These are phyloP conservation scores for Annulohypoxylon nitens DNA, from an alignment of 495 filamentous ascomycete genomes.

Conservation along the genomic window DNA sequence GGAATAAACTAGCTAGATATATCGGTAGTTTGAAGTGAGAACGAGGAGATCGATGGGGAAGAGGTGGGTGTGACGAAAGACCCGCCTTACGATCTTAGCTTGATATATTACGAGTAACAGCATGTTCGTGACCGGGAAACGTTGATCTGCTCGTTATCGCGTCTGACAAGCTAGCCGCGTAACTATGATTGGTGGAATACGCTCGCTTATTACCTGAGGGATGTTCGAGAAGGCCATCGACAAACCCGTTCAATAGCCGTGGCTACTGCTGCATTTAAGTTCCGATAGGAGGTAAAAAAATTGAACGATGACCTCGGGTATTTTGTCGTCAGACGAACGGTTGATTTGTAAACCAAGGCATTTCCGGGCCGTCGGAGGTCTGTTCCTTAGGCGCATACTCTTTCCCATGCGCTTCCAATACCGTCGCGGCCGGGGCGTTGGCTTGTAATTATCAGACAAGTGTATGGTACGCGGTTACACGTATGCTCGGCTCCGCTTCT, in stretches of 20 bases:
- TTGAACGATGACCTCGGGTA: conserved; percentile 18
- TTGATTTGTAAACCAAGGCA: conserved; percentile 33
- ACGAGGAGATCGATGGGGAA: not conserved
- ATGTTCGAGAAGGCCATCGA: conserved; percentile 10
- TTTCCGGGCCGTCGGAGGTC: conserved; percentile 25
- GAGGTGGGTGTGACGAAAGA: not conserved
- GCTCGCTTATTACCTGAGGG: conserved; percentile 19
- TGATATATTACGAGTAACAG: conserved; percentile 9
- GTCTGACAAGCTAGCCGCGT: conserved; percentile 9
- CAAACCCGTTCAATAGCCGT: conserved; percentile 13
- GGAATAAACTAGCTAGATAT: not conserved
- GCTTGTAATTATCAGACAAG: conserved; percentile 17
- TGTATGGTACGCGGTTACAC: conserved; percentile 39
- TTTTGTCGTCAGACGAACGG: conserved; percentile 5
- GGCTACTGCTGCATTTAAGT: not conserved
- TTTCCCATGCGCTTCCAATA: conserved; percentile 17
- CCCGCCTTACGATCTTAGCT: not conserved
- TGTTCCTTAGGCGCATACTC: conserved; percentile 34
- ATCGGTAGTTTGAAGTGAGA: not conserved
- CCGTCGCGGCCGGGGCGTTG: conserved; percentile 19
- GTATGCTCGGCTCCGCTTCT: conserved; percentile 41
- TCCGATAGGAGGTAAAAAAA: conserved; percentile 23
- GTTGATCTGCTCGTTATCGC: not conserved
- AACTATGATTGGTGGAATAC: conserved; percentile 26
- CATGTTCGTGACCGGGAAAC: conserved; percentile 11